Conservation (phyloP, 148 eudicot species). For the Pouteria glomerata region DNA sequence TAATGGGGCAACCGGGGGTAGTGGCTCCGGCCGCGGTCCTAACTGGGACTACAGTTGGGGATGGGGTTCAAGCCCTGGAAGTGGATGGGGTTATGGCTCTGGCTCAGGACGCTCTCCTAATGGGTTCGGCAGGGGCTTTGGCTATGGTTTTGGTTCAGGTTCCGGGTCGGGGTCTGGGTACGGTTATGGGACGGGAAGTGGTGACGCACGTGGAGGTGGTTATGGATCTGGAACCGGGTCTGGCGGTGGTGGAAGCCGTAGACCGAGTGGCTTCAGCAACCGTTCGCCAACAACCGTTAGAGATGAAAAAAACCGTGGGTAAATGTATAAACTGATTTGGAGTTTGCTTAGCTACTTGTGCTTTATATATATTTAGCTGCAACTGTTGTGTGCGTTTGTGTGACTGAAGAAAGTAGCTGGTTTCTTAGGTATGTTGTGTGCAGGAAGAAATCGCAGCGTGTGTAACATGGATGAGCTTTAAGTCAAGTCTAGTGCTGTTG, state of each 20-base stretch:
- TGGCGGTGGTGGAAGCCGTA: slow-evolving; percentile 25
- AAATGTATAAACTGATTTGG: no score
- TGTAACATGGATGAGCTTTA: no score
- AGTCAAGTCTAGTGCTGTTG: no score
- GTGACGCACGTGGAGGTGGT: slow-evolving; percentile 29
- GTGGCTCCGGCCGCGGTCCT: slow-evolving; percentile 61
- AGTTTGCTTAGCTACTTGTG: no score
- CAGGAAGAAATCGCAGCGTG: no score
- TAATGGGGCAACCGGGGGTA: slow-evolving; percentile 21
- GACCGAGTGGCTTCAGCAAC: slow-evolving; percentile 7
- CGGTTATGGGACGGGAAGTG: slow-evolving; percentile 38
- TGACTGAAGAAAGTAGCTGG: no score
- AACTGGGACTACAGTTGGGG: slow-evolving; percentile 78
- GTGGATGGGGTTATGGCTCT: slow-evolving; percentile 73
- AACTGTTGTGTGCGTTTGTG: no score
- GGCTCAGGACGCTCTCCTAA: slow-evolving; percentile 58
- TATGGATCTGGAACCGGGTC: slow-evolving; percentile 32
- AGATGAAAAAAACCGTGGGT: no score
- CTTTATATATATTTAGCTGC: no score
- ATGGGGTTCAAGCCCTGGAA: slow-evolving; percentile 58
- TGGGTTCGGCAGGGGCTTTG: slow-evolving; percentile 60
- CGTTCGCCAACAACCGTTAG: not conserved
- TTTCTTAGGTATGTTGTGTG: no score
- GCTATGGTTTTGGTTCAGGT: slow-evolving; percentile 67
- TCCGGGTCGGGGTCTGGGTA: slow-evolving; percentile 53